A percentile compares a stretch with the other conserved stretches of the same genome.
Conservation (phyloP, 2,329 filamentous ascomycete species). For the Penicillium polonicum region DNA sequence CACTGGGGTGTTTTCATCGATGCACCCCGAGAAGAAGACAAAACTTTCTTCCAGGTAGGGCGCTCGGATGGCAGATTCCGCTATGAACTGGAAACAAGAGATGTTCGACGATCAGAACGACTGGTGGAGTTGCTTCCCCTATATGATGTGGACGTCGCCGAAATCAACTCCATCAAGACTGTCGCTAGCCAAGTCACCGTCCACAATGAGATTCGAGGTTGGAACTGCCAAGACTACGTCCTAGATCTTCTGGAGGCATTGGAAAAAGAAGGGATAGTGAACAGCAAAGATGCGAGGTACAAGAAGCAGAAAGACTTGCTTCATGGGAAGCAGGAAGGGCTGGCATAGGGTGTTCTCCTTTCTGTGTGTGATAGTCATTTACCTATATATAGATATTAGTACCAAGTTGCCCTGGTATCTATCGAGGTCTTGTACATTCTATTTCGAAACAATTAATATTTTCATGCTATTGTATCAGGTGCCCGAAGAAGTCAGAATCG, state of each 20-base stretch:
- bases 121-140: conserved; percentile 9
- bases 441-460: background rate
- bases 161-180: conserved; percentile 13
- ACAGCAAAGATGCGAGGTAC: conserved; percentile 1
- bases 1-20: conserved; percentile 2
- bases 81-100: background rate
- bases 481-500: background rate
- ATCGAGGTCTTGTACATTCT: background rate
- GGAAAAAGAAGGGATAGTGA: conserved; percentile 16
- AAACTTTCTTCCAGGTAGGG: background rate
- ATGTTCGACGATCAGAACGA: background rate
- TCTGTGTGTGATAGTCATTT: background rate
- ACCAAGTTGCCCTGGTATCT: background rate
- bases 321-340: conserved; percentile 10
- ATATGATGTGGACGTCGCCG: conserved; percentile 6
- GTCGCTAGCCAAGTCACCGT: conserved; percentile 18
- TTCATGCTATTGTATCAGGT: background rate
- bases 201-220: conserved; percentile 23
- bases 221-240: conserved; percentile 30
- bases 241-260: conserved; percentile 26
- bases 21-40: background rate
- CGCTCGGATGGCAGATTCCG: conserved; percentile 1
- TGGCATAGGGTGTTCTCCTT: background rate
- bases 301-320: conserved; percentile 7
- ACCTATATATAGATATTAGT: background rate